Base-by-base conservation (phyloP, 2,329 filamentous ascomycete genomes). In the Hypoxylon sp. region DNA sequence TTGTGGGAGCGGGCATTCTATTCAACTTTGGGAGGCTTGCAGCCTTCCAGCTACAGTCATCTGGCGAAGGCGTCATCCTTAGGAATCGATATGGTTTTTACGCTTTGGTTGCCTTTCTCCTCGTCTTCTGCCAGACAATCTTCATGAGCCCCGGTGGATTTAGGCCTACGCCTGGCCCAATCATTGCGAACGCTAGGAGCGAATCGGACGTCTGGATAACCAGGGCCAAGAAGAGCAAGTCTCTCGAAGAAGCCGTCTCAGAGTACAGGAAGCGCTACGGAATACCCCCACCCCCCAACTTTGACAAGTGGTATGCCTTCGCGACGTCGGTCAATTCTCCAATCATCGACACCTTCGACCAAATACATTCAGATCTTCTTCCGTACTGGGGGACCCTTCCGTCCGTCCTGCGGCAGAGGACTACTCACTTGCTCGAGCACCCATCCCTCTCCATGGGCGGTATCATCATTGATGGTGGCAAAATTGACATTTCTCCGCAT, bases 301-400 rank as follows among this genome's bases (percentile, higher is more conserved):
- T 92, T 72, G 89, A 92, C 76, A 89, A 88, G 71, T 93, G 91
- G 91, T 92, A 89, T 74, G 83, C 88, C 56, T 92, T 91, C 73
- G 90, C 91, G 3, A 85, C 84, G 68, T 82, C 83, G 6, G 87
- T 85, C 67, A 83, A 85, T 2, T 89, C 91, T 0, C 83, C 88
- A 63, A 79, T 93, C 68, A 88, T 92, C 64, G 91, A 93, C 74
- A 89, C 91, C 73, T 93, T 90, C 71, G 90, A 92, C 74, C 89
- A 87, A 8, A 91, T 93, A 69, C 86, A 90, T 72, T 82, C 90
- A 63, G 85, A 88, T 50, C 80, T 93, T 19, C 81, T 91, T 11
- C 91, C 91, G 0, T 93, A 92, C 75, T 93, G 91, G 91, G 89
- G 85, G 15, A 75, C 92, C 54, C 79, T 84, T 31, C 90, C 91